These are phyloP conservation scores for Phoenix dactylifera DNA, from an alignment of 176 grass and related monocot species.

Conservation along the genomic window DNA sequence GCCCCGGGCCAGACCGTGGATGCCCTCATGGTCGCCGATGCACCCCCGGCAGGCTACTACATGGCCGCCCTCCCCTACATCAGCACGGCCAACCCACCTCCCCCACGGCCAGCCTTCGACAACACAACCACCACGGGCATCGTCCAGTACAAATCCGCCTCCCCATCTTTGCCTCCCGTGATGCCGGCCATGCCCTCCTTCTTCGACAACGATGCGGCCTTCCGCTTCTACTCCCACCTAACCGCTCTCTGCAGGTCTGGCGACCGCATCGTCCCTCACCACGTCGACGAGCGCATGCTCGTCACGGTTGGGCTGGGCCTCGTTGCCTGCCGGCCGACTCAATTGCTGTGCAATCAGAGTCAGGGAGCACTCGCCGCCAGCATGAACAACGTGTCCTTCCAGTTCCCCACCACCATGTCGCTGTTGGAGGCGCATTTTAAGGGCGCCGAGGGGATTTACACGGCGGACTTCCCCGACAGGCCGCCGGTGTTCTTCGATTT, in stretches of 20 bases:
- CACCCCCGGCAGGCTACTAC: conserved; percentile 5
- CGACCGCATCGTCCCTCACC: not conserved
- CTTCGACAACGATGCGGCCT: conserved; percentile 21
- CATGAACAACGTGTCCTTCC: conserved; percentile 75
- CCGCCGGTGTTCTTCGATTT: conserved; percentile 44
- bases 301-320: not conserved
- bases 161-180: not conserved
- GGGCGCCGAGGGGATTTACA: conserved; percentile 30
- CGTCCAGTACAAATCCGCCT: conserved; percentile 26
- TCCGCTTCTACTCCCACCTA: conserved; percentile 39
- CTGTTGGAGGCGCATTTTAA: conserved; percentile 33
- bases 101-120: conserved; percentile 3
- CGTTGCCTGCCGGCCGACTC: not conserved
- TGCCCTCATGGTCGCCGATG: conserved; percentile 16
- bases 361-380: conserved; percentile 8
- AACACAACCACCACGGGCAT: conserved; percentile 26
- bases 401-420: conserved; percentile 26
- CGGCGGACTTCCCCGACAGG: conserved; percentile 44
- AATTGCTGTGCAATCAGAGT: not conserved
- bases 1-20: conserved; percentile 21
- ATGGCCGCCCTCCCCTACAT: conserved; percentile 29
- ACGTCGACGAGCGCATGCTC: not conserved
- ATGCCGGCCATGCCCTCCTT: conserved; percentile 23
- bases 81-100: conserved; percentile 3
- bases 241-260: conserved; percentile 27